Base-by-base conservation (phyloP, 805 yeast genomes). In the Yarrowia sp. region DNA sequence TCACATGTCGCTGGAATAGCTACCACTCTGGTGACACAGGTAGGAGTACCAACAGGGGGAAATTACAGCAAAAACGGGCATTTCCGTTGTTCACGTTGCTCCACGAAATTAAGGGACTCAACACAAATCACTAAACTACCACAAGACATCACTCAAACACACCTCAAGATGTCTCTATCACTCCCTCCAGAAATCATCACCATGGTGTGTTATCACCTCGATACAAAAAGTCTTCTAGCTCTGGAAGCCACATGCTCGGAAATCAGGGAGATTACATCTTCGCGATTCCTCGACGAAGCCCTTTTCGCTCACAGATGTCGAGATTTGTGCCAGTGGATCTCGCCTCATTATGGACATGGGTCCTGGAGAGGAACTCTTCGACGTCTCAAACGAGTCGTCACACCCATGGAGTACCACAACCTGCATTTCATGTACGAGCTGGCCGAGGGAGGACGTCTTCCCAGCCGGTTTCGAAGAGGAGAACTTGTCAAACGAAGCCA, bases 391-490 rank as follows among this genome's bases (percentile, higher is more conserved):
- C n/a, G 35, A 16, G 65, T 59, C 16, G 50, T 59, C 12, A 59
- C 65, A 19, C 65, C 65, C 16, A 32, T 43, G 52, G 65, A 59
- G 19, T 59, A 59, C 14, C 52, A 59, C 42, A 59, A 59, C 35
- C 11, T 59, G 50, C 52, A 59, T 45, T 59, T 59, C 32, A 45
- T 59, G 65, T 59, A 43, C 52, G 65, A 59, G 52, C 65, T 59
- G 52, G 65, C 65, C 2, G 65, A 59, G 11, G 65, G 65, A 12
- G 65, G 65, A 3, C 41, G 52, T 11, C 35, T 59, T 7, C 65
- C 65, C 2, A 59, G 65, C 65, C 50, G 52, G 8, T 59, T 59
- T 15, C 52, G 52, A 1, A 32, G 65, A 35, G 65, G 65, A 15
- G 65, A 59, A 8, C 65, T 59, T 8, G 52, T 59, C 43, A 59